Conservation (phyloP, 495 filamentous ascomycete species). For the Apiosordaria backusii region DNA sequence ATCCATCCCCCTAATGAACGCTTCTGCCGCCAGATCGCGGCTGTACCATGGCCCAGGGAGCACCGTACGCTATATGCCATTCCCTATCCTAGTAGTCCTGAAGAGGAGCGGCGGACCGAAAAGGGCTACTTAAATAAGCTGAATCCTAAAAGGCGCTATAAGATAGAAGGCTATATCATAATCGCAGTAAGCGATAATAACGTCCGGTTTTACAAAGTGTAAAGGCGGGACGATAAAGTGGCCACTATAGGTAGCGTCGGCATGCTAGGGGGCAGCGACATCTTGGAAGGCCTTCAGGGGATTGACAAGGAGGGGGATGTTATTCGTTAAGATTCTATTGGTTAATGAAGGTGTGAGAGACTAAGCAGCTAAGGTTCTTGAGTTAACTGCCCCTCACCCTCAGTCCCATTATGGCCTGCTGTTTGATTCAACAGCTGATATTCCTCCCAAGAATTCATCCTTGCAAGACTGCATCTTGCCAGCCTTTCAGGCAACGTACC, state of each 20-base stretch:
- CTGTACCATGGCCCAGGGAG: slow-evolving; percentile 83
- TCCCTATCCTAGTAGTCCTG: slow-evolving; percentile 60
- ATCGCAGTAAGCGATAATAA: slow-evolving; percentile 91
- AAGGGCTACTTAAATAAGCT: background rate
- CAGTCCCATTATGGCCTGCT: too few species aligned
- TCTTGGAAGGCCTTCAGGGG: slow-evolving; percentile 80
- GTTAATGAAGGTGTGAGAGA: background rate
- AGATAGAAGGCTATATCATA: slow-evolving; percentile 87
- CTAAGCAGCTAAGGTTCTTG: background rate
- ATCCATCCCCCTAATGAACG: too few species aligned
- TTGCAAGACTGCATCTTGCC: too few species aligned
- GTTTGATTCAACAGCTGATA: too few species aligned
- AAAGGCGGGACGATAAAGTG: slow-evolving; percentile 61
- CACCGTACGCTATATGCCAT: slow-evolving; percentile 76
- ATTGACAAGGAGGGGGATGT: slow-evolving; percentile 71
- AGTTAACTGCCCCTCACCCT: too few species aligned
- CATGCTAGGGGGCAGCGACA: slow-evolving; percentile 78
- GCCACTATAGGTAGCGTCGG: slow-evolving; percentile 54
- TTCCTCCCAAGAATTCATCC: too few species aligned
- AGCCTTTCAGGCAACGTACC: too few species aligned
- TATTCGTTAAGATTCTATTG: slow-evolving; percentile 57
- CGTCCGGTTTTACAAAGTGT: slow-evolving; percentile 95
- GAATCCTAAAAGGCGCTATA: slow-evolving; percentile 48
- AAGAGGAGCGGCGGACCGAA: slow-evolving; percentile 18
- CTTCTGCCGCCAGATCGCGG: slow-evolving; percentile 81